phyloP scores from a whole-genome alignment of 2,329 filamentous ascomycete genomes.

The Magnaporthiopsis incrustans region DNA sequence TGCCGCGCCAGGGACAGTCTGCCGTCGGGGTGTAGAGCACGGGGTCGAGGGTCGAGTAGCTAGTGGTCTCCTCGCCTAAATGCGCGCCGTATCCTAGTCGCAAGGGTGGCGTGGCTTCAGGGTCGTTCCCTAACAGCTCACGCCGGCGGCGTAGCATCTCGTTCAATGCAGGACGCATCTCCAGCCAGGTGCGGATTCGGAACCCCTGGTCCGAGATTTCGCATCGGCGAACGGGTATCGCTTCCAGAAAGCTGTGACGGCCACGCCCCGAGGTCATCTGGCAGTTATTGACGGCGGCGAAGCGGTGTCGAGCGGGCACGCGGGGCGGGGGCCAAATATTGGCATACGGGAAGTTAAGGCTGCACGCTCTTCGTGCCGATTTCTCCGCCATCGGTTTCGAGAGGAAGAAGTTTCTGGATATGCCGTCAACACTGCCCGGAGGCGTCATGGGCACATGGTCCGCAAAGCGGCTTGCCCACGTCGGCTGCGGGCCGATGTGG shows the following conservation, averaged over 20 bases:
- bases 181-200: conserved; percentile 67
- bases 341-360: conserved; percentile 33
- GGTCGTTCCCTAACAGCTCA: neutral
- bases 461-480: conserved; percentile 30
- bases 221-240: conserved; percentile 28
- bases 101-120: neutral
- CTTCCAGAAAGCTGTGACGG: conserved; percentile 9
- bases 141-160: neutral
- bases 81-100: conserved; percentile 31
- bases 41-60: conserved; percentile 64
- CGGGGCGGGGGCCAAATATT: conserved; percentile 68
- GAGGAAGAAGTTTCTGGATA: conserved; percentile 63
- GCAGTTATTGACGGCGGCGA: conserved; percentile 25
- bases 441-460: conserved; percentile 45
- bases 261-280: neutral
- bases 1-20: conserved; percentile 76
- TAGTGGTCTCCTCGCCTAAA: conserved; percentile 49
- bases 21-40: conserved; percentile 71
- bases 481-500: no score
- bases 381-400: conserved; percentile 40
- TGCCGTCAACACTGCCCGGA: conserved; percentile 27
- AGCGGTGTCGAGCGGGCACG: conserved; percentile 56
- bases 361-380: conserved; percentile 23
- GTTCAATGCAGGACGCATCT: conserved; percentile 36
- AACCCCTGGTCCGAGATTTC: conserved; percentile 66